These are phyloP conservation scores for Limonium bicolor DNA, from an alignment of 148 eudicot species.

Conservation along the genomic window DNA sequence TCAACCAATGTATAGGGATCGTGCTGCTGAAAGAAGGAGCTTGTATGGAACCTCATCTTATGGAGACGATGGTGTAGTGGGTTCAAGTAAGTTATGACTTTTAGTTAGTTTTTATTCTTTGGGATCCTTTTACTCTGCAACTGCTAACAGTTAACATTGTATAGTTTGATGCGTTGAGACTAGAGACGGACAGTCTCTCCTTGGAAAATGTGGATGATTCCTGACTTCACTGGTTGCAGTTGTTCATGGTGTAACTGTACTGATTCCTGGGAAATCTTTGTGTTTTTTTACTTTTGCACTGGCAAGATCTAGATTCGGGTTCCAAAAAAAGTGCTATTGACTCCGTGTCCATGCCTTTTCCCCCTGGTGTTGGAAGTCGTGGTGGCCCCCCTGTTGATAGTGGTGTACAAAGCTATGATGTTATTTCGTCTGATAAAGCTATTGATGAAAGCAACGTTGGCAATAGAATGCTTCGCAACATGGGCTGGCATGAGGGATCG, in stretches of 20 bases:
- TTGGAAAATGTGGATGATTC: too few relatives aligned
- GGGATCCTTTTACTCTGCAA: not conserved
- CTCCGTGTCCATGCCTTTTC: conserved; percentile 79
- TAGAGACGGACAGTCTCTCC: too few relatives aligned
- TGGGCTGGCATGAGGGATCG: conserved; percentile 99
- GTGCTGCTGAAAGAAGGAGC: conserved; percentile 95
- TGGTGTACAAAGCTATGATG: conserved; percentile 52
- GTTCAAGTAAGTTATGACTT: conserved; percentile 60
- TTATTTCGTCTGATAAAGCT: conserved; percentile 70
- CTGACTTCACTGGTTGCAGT: conserved; percentile 18
- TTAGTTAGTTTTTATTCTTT: not conserved
- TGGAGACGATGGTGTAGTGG: conserved; percentile 49
- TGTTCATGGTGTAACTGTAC: conserved; percentile 24
- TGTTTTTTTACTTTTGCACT: conserved; percentile 30
- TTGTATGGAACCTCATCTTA: conserved; percentile 70
- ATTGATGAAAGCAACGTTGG: conserved; percentile 97
- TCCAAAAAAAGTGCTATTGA: conserved; percentile 49
- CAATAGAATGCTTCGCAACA: conserved; percentile 94
- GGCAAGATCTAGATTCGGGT: conserved; percentile 63
- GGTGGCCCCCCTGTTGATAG: conserved; percentile 28
- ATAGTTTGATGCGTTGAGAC: too few relatives aligned
- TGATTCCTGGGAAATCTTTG: conserved; percentile 41
- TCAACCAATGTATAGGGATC: conserved; percentile 69
- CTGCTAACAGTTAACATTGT: not conserved
- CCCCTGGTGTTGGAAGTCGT: conserved; percentile 94